Base-by-base conservation (phyloP, 139 green algal genomes). In the Chlamydomonas schloesseri region DNA sequence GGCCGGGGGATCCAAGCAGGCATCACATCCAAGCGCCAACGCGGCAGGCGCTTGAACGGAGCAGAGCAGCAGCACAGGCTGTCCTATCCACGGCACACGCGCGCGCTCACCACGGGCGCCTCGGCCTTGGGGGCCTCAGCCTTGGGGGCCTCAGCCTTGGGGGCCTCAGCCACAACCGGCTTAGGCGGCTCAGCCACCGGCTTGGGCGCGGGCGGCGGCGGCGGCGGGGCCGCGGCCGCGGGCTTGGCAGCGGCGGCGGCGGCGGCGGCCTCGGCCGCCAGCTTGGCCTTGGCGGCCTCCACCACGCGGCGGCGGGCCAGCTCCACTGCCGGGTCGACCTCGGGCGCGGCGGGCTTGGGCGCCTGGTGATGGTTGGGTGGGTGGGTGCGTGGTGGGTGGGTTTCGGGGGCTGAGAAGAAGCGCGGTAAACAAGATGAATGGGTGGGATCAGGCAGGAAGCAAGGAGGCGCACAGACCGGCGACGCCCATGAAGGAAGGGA, bases 101-200 rank as follows among this genome's bases (percentile, higher is more conserved):
- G n/a, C n/a, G n/a, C n/a, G n/a, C 21, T 23, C 60, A 69, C 60
- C 60, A 28, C 28, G 2, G 72, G 46, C 17, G 65, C 67, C 29
- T 70, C 67, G 42, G 81, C 81, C 81, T 83, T 83, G 20, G 53
- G 26, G 10, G 60, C n/a, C 58, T 82, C 57, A 15, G 62, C 28
- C 42, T 65, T 50, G 64, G 80, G 47, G 8, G 36, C 80, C 79
- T 85, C 65, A 15, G 36, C 34, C 76, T 83, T 71, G 42, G 76
- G 60, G 26, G 67, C 68, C 37, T 31, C 34, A 10, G 18, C 55
- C 18, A 24, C 55, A 8, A 28, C 21, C 20, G 67, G 31, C 67
- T 73, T 73, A 10, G 67, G 17, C 17, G 15, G 31, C 31, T 23
- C 31, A 50, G 33, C 68, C 15, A 53, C 71, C 55, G 65, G 81